Conservation (phyloP, 2,329 filamentous ascomycete species). For the Nemania sp. region DNA sequence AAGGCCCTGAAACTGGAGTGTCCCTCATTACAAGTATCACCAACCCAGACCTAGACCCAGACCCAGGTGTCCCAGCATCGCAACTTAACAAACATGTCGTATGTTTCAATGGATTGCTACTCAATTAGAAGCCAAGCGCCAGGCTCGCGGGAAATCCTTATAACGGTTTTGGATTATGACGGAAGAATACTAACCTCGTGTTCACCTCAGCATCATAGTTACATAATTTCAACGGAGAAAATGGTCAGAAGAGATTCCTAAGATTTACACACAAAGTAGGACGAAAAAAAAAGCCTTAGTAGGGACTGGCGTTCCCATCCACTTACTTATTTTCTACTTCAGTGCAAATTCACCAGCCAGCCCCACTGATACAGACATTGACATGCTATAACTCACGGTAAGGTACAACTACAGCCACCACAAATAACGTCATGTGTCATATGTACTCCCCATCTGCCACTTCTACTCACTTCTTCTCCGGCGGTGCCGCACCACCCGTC, state of each 20-base stretch:
- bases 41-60: no score
- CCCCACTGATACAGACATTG: constrained; percentile 2
- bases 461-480: constrained; percentile 60
- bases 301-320: not conserved
- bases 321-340: not conserved
- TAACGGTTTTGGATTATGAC: not conserved
- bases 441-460: not conserved
- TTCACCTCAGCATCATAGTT: not conserved
- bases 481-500: constrained; percentile 74
- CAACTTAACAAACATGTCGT: not conserved
- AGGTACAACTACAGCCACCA: not conserved
- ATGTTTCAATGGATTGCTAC: no score
- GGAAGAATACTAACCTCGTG: not conserved
- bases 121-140: not conserved
- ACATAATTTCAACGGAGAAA: constrained; percentile 6
- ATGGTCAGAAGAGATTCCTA: constrained; percentile 8
- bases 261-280: constrained; percentile 16
- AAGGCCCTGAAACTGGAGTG: not conserved
- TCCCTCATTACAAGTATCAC: not conserved
- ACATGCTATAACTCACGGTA: constrained; percentile 3
- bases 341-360: not conserved
- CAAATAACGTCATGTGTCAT: not conserved
- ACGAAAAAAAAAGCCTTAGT: not conserved
- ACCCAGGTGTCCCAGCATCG: not conserved
- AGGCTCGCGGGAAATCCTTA: not conserved